These are phyloP conservation scores for Podila epigama DNA, from an alignment of 192 early-diverging fungal genomes.

Conservation along the genomic window DNA sequence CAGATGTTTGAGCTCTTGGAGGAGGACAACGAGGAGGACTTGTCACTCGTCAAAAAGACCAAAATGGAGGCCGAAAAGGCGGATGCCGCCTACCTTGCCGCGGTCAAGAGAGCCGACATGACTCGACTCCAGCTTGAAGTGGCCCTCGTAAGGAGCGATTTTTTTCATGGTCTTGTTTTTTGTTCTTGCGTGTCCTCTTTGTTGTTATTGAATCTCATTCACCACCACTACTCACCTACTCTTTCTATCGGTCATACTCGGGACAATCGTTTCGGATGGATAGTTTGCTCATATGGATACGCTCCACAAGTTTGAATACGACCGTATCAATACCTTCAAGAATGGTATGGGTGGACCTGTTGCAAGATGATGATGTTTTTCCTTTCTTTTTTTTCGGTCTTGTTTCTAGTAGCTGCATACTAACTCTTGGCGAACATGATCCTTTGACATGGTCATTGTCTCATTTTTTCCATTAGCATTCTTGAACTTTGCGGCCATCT, in stretches of 20 bases:
- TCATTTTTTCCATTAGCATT: constrained; percentile 35
- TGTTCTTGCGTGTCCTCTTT: background rate
- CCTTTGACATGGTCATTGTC: too few relatives aligned
- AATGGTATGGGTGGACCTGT: too few relatives aligned
- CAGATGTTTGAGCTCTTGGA: constrained; percentile 61
- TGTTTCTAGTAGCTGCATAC: too few relatives aligned
- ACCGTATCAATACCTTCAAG: constrained; percentile 58
- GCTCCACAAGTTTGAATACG: constrained; percentile 57
- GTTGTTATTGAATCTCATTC: background rate
- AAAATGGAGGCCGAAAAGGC: constrained; percentile 70
- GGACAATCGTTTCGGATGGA: too few relatives aligned
- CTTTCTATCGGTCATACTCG: too few relatives aligned
- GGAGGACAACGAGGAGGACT: constrained; percentile 45
- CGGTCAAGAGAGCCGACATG: constrained; percentile 69
- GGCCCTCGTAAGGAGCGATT: constrained; percentile 55
- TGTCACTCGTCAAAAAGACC: constrained; percentile 32
- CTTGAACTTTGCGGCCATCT: constrained; percentile 55
- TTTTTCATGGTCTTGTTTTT: background rate
- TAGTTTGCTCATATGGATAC: constrained; percentile 62
- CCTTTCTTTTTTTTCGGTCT: background rate
- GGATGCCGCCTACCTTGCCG: constrained; percentile 67
- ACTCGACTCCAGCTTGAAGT: constrained; percentile 76
- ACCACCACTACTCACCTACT: too few relatives aligned
- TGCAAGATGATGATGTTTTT: too few relatives aligned
- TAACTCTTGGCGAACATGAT: too few relatives aligned